Base-by-base conservation (phyloP, 2,329 filamentous ascomycete genomes). In the Paraphoma sp. region DNA sequence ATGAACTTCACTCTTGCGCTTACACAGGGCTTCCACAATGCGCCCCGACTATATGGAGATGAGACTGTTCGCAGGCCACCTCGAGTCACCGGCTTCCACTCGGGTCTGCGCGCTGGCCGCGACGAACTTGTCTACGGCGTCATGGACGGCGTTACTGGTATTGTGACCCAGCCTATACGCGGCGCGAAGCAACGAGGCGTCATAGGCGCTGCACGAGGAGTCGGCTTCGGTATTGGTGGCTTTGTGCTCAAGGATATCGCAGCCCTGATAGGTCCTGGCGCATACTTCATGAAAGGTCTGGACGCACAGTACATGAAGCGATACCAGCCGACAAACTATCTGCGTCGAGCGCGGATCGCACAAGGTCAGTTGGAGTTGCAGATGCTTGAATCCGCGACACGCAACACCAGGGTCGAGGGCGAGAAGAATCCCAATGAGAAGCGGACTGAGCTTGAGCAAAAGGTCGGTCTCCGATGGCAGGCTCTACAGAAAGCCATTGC, bases 11-110 rank as follows among this genome's bases (percentile, higher is more conserved):
- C 83, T 0, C 75, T 89, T 41, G 86, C 86, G 0, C 70, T 90
- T 1, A 86, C 86, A 1, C 87, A 90, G 68, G 88, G 88, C 1
- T 90, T 90, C 60, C 88, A 90, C 70, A 91, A 91, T 61, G 87
- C 87, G 0, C 88, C 88, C 1, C 83, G 87, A 2, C 79, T 91
- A 0, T 91, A 91, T 63, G 88, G 88, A 12, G 89, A 91, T 64
- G 83, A 86, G 47, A 90, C 88, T 1, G 89, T 91, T 1, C 83
- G 89, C 3, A 82, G 83, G 1, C 86, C 87, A 1, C 82, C 82
- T 1, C 82, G 86, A 7, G 84, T 91, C 42, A 90, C 87, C 0
- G 89, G 87, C 2, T 82, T 90, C 54, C 80, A 82, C 48, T 89
- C 87, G 2, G 89, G 88, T 0, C 77, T 79, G 16, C 81, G 80